A percentile compares a stretch with the other conserved stretches of the same genome.
Conservation (phyloP, 345 rosid species). For the Gossypium mustelinum region DNA sequence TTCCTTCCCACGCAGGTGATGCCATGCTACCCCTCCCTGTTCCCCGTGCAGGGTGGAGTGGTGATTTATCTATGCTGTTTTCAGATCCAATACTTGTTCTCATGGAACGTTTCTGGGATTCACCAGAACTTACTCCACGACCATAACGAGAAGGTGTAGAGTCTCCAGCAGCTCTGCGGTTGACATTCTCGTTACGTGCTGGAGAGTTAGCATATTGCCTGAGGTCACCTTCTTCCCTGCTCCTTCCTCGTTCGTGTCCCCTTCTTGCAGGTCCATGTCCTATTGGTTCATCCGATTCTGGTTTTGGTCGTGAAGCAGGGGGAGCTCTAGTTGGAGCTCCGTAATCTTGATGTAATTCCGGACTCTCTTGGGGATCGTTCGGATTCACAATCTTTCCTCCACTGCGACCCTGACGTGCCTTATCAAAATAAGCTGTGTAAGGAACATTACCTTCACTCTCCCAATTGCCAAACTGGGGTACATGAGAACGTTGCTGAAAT, state of each 20-base stretch:
- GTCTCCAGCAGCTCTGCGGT: constrained; percentile 32
- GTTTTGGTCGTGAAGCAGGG: constrained; percentile 31
- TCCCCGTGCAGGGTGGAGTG: constrained; percentile 46
- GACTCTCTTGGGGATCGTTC: constrained; percentile 66
- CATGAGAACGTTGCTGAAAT: constrained; percentile 62
- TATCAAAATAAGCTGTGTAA: constrained; percentile 80
- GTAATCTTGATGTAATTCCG: constrained; percentile 31
- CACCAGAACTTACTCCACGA: constrained; percentile 41
- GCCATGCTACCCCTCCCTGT: constrained; percentile 37
- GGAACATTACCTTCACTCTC: constrained; percentile 74
- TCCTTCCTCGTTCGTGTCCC: constrained; percentile 33
- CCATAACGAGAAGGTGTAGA: constrained; percentile 42
- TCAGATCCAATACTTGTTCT: constrained; percentile 47
- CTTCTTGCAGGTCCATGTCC: constrained; percentile 34
- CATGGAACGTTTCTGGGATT: constrained; percentile 36
- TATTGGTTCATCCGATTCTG: constrained; percentile 40
- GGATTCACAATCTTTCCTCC: constrained; percentile 59
- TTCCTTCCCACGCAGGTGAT: constrained; percentile 63
- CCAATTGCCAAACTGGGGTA: constrained; percentile 91
- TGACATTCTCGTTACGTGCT: constrained; percentile 32
- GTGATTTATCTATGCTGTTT: constrained; percentile 59
- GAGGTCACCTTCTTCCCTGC: constrained; percentile 41
- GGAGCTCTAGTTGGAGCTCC: constrained; percentile 40
- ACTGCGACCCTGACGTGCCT: constrained; percentile 66
- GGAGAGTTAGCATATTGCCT: constrained; percentile 42